Percentiles rank a stretch among this genome's conserved stretches.
Evolutionary conservation across 164 flowering plant species (phyloP).

Genomic region (Taxillus chinensis): DNA sequence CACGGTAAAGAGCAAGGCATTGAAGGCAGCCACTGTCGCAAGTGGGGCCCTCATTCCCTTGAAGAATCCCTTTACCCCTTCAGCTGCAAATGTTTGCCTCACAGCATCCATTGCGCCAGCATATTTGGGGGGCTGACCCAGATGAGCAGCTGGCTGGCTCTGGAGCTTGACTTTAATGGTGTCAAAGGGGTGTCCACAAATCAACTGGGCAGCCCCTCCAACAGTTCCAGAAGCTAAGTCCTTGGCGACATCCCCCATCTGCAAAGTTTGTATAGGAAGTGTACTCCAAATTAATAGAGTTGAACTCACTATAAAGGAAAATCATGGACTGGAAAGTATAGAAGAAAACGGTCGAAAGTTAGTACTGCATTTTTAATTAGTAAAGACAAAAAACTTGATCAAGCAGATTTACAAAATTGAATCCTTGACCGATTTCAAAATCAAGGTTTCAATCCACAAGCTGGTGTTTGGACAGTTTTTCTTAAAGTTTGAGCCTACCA

Average conservation of each 20-base stretch:
- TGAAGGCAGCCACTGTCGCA: slow-evolving; percentile 96
- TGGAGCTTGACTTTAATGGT: slow-evolving; percentile 97
- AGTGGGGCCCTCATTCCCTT: slow-evolving; percentile 99
- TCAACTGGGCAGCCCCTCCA: slow-evolving; percentile 92
- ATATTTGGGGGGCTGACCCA: slow-evolving; percentile 73
- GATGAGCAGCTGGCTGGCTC: slow-evolving; percentile 86
- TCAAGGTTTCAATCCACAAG: too few species aligned
- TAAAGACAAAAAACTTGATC: too few species aligned
- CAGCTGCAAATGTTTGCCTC: slow-evolving; percentile 74
- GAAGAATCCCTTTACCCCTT: slow-evolving; percentile 77
- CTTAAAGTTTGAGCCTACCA: too few species aligned
- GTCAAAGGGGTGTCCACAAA: slow-evolving; percentile 92
- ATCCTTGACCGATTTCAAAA: too few species aligned
- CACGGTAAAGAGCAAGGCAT: slow-evolving; percentile 85
- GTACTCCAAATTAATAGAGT: too few species aligned
- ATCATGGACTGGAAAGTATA: too few species aligned
- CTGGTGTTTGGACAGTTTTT: too few species aligned
- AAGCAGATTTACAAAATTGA: too few species aligned
- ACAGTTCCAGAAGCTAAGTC: slow-evolving; percentile 85
- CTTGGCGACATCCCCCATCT: slow-evolving; percentile 93
- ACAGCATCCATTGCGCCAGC: slow-evolving; percentile 94
- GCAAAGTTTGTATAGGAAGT: slow-evolving; percentile 1
- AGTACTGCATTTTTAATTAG: too few species aligned
- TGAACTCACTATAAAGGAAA: too few species aligned
- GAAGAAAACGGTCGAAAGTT: too few species aligned